Conservation (phyloP, 2,329 filamentous ascomycete species). For the Lachnellula subtilissima region DNA sequence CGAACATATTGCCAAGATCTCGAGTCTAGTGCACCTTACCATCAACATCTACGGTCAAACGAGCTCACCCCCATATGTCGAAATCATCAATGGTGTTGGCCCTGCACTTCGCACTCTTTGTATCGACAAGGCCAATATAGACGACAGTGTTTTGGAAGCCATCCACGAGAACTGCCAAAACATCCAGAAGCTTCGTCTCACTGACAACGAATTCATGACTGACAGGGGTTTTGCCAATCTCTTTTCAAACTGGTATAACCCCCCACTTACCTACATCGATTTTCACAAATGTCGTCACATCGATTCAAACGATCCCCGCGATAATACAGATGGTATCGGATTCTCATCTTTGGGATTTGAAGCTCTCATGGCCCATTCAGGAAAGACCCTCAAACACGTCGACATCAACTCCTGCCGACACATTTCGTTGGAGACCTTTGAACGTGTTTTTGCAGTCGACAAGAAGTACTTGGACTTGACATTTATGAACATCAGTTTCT, state of each 20-base stretch:
- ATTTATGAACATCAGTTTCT: constrained; percentile 75
- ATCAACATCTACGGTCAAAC: constrained; percentile 59
- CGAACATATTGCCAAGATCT: constrained; percentile 55
- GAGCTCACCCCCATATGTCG: constrained; percentile 51
- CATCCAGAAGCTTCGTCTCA: constrained; percentile 75
- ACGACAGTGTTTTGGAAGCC: constrained; percentile 64
- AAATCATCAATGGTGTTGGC: constrained; percentile 60
- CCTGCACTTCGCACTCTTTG: constrained; percentile 70
- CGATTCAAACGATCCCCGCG: constrained; percentile 64
- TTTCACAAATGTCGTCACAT: constrained; percentile 73
- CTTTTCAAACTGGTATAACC: constrained; percentile 73
- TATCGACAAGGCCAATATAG: constrained; percentile 62
- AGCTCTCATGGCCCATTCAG: constrained; percentile 81
- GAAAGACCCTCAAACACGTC: constrained; percentile 56
- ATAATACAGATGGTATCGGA: constrained; percentile 62
- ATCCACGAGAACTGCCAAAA: constrained; percentile 66
- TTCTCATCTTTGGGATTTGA: constrained; percentile 71
- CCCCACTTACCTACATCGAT: constrained; percentile 65
- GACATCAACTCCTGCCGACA: constrained; percentile 83
- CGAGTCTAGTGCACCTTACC: constrained; percentile 67
- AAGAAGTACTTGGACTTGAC: constrained; percentile 62
- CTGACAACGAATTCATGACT: constrained; percentile 68
- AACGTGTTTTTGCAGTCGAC: constrained; percentile 62
- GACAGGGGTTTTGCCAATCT: constrained; percentile 69
- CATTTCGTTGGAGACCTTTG: constrained; percentile 67